Conservation (phyloP, 345 rosid genomes). For the Theobroma cacao region DNA sequence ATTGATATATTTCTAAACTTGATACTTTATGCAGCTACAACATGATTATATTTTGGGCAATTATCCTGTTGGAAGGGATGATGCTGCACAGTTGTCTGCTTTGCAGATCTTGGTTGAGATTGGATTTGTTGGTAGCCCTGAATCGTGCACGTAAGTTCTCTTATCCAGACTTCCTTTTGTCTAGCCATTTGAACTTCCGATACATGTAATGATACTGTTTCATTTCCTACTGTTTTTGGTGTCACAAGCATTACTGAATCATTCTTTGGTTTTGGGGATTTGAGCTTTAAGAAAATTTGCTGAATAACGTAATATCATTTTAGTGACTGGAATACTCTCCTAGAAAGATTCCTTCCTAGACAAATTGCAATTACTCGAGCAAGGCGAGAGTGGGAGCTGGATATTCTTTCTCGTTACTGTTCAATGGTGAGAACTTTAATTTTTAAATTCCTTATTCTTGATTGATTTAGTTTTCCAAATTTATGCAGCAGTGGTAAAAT, state of each 20-base stretch:
- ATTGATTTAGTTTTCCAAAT: background rate
- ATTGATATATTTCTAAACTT: slow-evolving; percentile 12
- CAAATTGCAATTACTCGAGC: slow-evolving; percentile 95
- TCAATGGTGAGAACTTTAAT: slow-evolving; percentile 57
- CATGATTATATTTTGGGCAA: slow-evolving; percentile 95
- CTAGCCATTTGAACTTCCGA: background rate
- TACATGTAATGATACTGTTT: background rate
- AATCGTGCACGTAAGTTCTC: slow-evolving; percentile 77
- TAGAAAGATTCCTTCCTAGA: slow-evolving; percentile 87
- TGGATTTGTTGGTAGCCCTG: slow-evolving; percentile 83
- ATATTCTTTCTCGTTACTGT: slow-evolving; percentile 84
- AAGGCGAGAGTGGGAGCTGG: slow-evolving; percentile 94
- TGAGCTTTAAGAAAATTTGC: slow-evolving; percentile 6
- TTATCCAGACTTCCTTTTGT: background rate
- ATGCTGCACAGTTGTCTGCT: slow-evolving; percentile 95
- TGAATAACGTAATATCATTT: slow-evolving; percentile 17
- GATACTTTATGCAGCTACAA: slow-evolving; percentile 66
- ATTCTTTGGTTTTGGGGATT: background rate
- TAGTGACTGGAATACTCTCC: slow-evolving; percentile 90
- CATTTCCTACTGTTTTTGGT: background rate
- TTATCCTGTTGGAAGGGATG: slow-evolving; percentile 99
- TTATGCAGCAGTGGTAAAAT: background rate
- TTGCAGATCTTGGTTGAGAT: slow-evolving; percentile 91
- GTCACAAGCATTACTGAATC: background rate
- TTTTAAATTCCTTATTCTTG: background rate